These are phyloP conservation scores for Trichopus zeylanicus DNA, from an alignment of 116 monocot species.

Conservation along the genomic window DNA sequence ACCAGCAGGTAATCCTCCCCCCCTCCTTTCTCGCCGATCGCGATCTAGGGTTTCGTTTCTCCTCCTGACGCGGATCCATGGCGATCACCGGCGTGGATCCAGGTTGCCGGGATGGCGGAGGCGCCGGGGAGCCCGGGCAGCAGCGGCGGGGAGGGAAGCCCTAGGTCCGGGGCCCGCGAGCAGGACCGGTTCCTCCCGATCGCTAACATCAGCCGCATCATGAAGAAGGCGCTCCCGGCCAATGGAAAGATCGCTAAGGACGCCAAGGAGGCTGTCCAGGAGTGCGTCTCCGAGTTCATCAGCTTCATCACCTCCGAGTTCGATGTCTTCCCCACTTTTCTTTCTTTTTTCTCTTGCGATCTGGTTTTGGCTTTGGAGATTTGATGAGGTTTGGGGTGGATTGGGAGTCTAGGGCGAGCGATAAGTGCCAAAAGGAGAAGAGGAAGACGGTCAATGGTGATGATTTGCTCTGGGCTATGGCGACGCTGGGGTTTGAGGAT, in stretches of 20 bases:
- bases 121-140: conserved; percentile 24
- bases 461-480: conserved; percentile 74
- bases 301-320: conserved; percentile 78
- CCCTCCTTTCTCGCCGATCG: background rate
- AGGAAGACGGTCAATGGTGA: conserved; percentile 74
- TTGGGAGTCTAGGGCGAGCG: conserved; percentile 57
- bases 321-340: background rate
- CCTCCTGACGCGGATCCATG: background rate
- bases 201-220: conserved; percentile 65
- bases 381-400: background rate
- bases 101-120: conserved; percentile 17
- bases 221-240: conserved; percentile 74
- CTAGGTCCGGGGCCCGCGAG: conserved; percentile 32
- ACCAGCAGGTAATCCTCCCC: background rate
- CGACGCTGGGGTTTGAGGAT: conserved; percentile 69
- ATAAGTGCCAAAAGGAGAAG: conserved; percentile 74
- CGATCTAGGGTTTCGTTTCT: conserved; percentile 1
- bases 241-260: conserved; percentile 78
- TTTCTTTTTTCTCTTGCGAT: background rate
- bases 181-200: conserved; percentile 61
- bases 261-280: conserved; percentile 68
- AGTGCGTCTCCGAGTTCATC: conserved; percentile 78
- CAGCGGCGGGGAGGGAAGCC: conserved; percentile 33
- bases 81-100: conserved; percentile 5
- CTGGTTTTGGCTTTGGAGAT: background rate